Evolutionary conservation across 345 rosid genomes (phyloP), one percentile per base, ranked within the genome.

Genomic region (Brassica cretica): DNA sequence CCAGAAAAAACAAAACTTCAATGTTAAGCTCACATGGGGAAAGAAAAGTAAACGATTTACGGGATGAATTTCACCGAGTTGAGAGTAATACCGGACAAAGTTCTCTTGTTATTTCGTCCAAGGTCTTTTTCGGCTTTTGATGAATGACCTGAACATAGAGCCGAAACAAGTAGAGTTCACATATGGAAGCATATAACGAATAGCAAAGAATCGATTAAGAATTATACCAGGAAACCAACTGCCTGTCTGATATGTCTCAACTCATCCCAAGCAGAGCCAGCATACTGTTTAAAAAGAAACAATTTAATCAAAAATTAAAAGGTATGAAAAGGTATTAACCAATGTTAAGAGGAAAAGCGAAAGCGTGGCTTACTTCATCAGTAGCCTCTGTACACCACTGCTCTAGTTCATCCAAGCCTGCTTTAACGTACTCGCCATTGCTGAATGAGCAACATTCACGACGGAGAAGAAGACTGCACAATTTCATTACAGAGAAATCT

Each of bases 381-480:
- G 94, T 89, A 39, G 97, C 91, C 76, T 82, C 91, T n/a, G 12
- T 12, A 82, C 93, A 91, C 98, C 99, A 95, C 72, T 88, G 96
- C 73, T 91, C 99, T 70, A 95, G 83, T 84, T 93, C 99, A 64
- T 96, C 91, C 79, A 95, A 83, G 46, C 99, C 99, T 21, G 97
- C 86, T 83, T 91, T 95, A 67, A 95, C 97, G 71, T 90, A 93
- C 85, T 95, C 99, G 64, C 99, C 99, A 15, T 95, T 93, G 71
- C 98, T 95, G 84, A 95, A 95, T 68, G 99, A 95, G 86, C 98
- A 95, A 79, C 99, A 95, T 78, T 95, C 99, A 49, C 97, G 96
- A 66, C 97, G 89, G 82, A 93, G 85, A 73, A 95, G 96, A 80
- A 95, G 99, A 90, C 99, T 95, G 94, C 86, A 83, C 39, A 84